Conservation (phyloP, 1,284 basidiomycete genomes). For the Vanrija pseudolonga region DNA sequence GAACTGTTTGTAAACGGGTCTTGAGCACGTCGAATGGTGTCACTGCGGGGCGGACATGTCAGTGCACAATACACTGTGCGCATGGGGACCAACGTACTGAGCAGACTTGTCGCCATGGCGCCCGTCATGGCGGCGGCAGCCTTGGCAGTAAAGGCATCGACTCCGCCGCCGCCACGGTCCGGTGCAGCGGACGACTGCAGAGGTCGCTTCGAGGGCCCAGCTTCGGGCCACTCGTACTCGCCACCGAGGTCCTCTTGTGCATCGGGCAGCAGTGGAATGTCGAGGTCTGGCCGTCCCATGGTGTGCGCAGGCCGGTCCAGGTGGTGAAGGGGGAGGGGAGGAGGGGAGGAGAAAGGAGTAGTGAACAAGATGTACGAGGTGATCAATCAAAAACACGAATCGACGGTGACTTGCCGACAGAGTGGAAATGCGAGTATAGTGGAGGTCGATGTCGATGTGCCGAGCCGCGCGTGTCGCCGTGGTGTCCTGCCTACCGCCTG, state of each 20-base stretch:
- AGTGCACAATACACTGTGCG: not conserved
- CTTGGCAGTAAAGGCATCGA: constrained; percentile 41
- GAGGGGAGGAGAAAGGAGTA: not conserved
- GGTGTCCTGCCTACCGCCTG: not conserved
- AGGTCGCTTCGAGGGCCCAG: constrained; percentile 23
- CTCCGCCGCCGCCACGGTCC: not conserved
- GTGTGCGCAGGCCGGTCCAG: not conserved
- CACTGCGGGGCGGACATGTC: constrained; percentile 31
- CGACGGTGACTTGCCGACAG: not conserved
- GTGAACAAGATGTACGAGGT: not conserved
- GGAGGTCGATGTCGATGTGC: not conserved
- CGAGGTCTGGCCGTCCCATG: constrained; percentile 6
- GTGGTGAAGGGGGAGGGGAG: not conserved
- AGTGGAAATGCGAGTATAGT: not conserved
- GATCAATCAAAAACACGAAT: not conserved
- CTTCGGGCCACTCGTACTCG: constrained; percentile 36
- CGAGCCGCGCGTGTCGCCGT: not conserved
- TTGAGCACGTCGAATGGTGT: constrained; percentile 52
- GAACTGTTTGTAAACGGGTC: constrained; percentile 48
- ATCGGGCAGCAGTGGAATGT: constrained; percentile 9
- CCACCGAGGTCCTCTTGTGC: constrained; percentile 3
- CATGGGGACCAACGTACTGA: constrained; percentile 39
- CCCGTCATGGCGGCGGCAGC: constrained; percentile 49
- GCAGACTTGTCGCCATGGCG: constrained; percentile 43
- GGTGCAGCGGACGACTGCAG: constrained; percentile 4